Evolutionary conservation across 2,329 filamentous ascomycete genomes (phyloP), one percentile per base, ranked within the genome.

Genomic region (Aspergillus persii): DNA sequence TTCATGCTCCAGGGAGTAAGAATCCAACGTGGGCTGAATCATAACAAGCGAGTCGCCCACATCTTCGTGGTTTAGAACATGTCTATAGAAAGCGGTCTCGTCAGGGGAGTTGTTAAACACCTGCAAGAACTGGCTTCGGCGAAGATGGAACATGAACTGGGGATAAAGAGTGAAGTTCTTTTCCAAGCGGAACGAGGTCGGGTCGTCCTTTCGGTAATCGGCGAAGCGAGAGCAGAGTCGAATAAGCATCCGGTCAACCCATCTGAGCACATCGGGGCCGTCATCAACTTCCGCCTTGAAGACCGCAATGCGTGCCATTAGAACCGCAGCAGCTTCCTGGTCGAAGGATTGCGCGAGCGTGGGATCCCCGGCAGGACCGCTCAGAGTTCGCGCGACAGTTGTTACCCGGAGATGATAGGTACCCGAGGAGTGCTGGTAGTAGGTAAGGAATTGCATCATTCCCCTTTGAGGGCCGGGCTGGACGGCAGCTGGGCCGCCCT

Each of bases 21-120:
- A 96, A 76, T 99, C 95, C 53, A 99, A 82, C 0, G 95, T 99
- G 8, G 95, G 95, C 75, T 99, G 95, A 65, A 99, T 98, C 95
- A 99, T 99, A 75, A 99, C 88, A 50, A 99, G 84, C 9, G 93
- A 97, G 78, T 98, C 96, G 79, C 91, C 90, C 61, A 96, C 92
- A 76, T 98, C 95, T 76, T 99, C 95, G 70, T 98, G 93, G 74
- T 98, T 96, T 64, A 99, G 83, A 3, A 99, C 92, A 73, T 99
- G 95, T 61, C 95, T 86, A 75, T 98, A 96, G 78, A 99, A 99
- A n/a, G 95, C 95, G 27, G 95, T 99, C 78, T 99, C 95, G 69
- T 99, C 95, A 7, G 95, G 95, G 0, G 94, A 98, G 77, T 98
- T 99, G 82, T 99, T 99, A 85, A 99, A 99, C 58, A 99, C 93